Evolutionary conservation across 169 alveolate species (phyloP), one percentile per base, ranked within the genome.

Genomic region (Eimeria praecox): DNA sequence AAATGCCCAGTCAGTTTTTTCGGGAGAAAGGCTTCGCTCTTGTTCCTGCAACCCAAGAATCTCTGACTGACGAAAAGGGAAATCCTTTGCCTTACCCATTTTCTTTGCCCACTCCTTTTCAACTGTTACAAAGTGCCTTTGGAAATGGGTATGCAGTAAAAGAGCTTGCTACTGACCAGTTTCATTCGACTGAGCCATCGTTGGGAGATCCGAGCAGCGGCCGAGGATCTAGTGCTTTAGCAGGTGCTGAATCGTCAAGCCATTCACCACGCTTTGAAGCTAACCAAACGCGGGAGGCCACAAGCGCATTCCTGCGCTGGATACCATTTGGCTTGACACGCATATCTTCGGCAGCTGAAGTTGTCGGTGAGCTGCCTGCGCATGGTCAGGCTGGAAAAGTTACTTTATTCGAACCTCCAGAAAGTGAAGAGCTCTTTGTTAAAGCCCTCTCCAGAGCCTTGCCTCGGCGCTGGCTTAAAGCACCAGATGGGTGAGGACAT

Each of bases 251-350:
- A n/a, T 52, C 52, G 24, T 38, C 91, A 52, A 77, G 24, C 35
- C 75, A 38, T 14, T 14, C 54, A 52, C 20, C 24, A 14, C n/a
- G 38, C 18, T 24, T 64, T 59, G 93, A 87, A 35, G 30, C n/a
- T 30, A 62, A 22, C 62, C 78, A 38, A 14, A 46, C 30, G 42
- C 56, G 93, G 56, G 71, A 62, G 82, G 22, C 42, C n/a, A 62
- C 64, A 27, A 87, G 93, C 69, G 40, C 54, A 35, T 62, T 62
- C 33, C n/a, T 87, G 93, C 93, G 93, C 20, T 87, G 93, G 93
- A 49, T 87, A 30, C 93, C 93, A n/a, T 87, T 87, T 62, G 93
- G 93, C n/a, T 49, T 87, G 62, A 62, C 93, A 27, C 78, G 93
- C n/a, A 87, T 2, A 24, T 20, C 40, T 38, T 18, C 93, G 20